Evolutionary conservation across 2,329 filamentous ascomycete genomes (phyloP).

Genomic region (Lachnellula occidentalis): DNA sequence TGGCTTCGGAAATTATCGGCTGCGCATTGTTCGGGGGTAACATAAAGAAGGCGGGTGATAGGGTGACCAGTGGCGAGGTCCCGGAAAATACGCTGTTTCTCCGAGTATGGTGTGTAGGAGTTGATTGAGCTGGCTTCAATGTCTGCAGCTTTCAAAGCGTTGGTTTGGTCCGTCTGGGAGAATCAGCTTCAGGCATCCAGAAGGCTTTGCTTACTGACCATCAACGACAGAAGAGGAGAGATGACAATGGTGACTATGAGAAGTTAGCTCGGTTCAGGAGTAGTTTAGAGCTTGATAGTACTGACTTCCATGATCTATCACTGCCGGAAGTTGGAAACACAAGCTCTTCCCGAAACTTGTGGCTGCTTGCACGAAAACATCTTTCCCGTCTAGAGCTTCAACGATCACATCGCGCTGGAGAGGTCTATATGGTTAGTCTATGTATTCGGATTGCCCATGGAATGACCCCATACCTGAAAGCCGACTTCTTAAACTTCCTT

Average conservation of each 20-base stretch:
- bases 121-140: slow-evolving; percentile 84
- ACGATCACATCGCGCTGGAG: slow-evolving; percentile 83
- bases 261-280: slow-evolving; percentile 16
- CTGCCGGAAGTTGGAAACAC: slow-evolving; percentile 86
- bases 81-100: slow-evolving; percentile 64
- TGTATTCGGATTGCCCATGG: neutral
- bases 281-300: slow-evolving; percentile 33
- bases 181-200: slow-evolving; percentile 2
- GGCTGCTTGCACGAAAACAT: slow-evolving; percentile 90
- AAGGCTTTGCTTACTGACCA: slow-evolving; percentile 48
- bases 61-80: slow-evolving; percentile 89
- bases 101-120: slow-evolving; percentile 63
- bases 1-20: slow-evolving; percentile 70
- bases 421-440: slow-evolving; percentile 48
- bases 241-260: slow-evolving; percentile 76
- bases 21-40: slow-evolving; percentile 86
- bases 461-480: slow-evolving; percentile 54
- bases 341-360: slow-evolving; percentile 90
- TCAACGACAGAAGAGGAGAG: slow-evolving; percentile 81
- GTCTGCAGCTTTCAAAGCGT: slow-evolving; percentile 65
- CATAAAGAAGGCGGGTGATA: slow-evolving; percentile 76
- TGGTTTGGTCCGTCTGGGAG: slow-evolving; percentile 80
- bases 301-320: slow-evolving; percentile 76
- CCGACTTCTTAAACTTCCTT: slow-evolving; percentile 65
- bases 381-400: slow-evolving; percentile 72